Evolutionary conservation across 2,329 filamentous ascomycete genomes (phyloP).

Genomic region (Diaporthe humulicola): DNA sequence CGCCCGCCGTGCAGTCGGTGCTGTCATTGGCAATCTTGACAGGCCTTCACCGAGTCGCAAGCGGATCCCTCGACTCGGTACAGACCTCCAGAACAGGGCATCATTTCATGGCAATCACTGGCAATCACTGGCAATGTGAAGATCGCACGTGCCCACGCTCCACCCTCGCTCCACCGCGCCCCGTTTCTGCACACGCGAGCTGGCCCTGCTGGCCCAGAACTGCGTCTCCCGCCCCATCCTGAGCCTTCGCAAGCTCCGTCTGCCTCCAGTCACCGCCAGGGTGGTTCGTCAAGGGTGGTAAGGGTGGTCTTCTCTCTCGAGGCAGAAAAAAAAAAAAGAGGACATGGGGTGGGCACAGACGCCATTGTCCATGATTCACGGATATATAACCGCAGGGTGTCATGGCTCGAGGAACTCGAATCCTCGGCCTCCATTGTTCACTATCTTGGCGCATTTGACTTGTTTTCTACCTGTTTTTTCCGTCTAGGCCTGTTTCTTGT

Average conservation of each 20-base stretch:
- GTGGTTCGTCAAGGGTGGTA: constrained; percentile 23
- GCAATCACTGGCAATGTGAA: too few species aligned
- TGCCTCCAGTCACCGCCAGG: constrained; percentile 35
- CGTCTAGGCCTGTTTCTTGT: constrained; percentile 37
- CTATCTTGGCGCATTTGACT: constrained; percentile 23
- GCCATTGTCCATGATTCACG: constrained; percentile 16
- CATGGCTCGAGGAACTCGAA: constrained; percentile 4
- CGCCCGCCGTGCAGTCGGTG: constrained; percentile 9
- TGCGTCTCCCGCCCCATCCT: constrained; percentile 26
- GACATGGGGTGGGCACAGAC: constrained; percentile 6
- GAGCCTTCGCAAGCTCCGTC: constrained; percentile 40
- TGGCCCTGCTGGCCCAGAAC: constrained; percentile 31
- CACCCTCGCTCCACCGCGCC: constrained; percentile 32
- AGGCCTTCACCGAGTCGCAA: constrained; percentile 31
- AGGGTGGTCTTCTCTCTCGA: not conserved
- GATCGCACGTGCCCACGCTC: constrained; percentile 38
- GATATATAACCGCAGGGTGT: constrained; percentile 28
- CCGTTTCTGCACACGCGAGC: constrained; percentile 26
- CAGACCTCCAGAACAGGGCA: constrained; percentile 27
- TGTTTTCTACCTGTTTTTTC: constrained; percentile 35
- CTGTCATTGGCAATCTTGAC: constrained; percentile 21
- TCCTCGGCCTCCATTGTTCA: constrained; percentile 18
- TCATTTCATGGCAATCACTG: constrained; percentile 33
- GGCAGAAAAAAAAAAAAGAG: constrained; percentile 12
- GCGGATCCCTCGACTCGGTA: constrained; percentile 31